These are phyloP conservation scores for Rhizopogon sp. DNA, from an alignment of 768 basidiomycete genomes.

Conservation along the genomic window DNA sequence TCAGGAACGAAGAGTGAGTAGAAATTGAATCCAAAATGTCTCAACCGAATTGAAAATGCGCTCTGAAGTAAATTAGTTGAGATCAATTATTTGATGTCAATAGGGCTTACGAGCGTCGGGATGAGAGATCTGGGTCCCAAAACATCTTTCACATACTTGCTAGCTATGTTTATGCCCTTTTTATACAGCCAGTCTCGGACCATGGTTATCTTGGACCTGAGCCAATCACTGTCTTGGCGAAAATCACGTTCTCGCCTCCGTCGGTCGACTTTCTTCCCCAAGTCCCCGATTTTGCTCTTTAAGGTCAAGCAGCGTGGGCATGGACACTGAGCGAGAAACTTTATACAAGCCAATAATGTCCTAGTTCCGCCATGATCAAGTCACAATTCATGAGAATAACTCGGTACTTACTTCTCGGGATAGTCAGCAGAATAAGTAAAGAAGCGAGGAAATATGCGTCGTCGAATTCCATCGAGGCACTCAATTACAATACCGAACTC, in stretches of 20 bases:
- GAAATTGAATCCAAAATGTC: constrained; percentile 15
- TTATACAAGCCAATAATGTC: constrained; percentile 14
- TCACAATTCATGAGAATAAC: neutral
- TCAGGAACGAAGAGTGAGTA: constrained; percentile 27
- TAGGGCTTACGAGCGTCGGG: neutral
- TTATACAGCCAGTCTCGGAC: constrained; percentile 4
- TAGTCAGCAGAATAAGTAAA: constrained; percentile 27
- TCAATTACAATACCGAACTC: constrained; percentile 12
- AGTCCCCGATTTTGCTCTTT: constrained; percentile 4
- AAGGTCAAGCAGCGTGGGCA: constrained; percentile 14
- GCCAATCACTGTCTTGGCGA: neutral
- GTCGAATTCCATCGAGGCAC: constrained; percentile 13
- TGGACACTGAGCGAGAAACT: constrained; percentile 13
- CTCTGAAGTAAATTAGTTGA: constrained; percentile 18
- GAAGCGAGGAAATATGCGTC: constrained; percentile 10
- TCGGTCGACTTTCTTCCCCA: constrained; percentile 9
- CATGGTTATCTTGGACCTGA: neutral
- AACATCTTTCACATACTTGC: neutral
- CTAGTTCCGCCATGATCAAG: constrained; percentile 1
- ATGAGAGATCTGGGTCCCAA: neutral
- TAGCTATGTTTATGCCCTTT: neutral
- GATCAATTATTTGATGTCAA: neutral
- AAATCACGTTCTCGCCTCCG: neutral
- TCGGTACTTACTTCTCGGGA: constrained; percentile 25
- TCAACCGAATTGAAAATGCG: constrained; percentile 27